Conservation (phyloP, 208 protist genomes). For the Cochliopodium minus region DNA sequence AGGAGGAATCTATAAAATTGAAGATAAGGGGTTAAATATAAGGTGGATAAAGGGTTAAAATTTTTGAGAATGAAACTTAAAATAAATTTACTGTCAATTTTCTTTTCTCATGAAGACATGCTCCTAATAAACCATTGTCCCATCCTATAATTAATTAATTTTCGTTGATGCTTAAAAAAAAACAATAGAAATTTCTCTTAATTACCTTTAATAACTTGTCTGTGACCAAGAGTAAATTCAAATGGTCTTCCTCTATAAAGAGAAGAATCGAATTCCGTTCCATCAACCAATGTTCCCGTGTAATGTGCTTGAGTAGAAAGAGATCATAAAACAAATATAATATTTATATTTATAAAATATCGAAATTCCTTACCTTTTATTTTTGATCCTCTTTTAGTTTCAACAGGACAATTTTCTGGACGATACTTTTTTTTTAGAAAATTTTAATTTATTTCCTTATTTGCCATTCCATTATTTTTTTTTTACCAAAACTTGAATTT, state of each 20-base stretch:
- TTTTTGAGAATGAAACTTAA: neutral
- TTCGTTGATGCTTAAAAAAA: neutral
- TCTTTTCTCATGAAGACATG: constrained; percentile 28
- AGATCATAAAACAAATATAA: too few relatives aligned
- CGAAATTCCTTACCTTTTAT: too few relatives aligned
- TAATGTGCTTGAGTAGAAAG: constrained; percentile 23
- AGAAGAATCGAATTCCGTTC: constrained; percentile 21
- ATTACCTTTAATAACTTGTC: constrained; percentile 23
- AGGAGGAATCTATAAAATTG: constrained; percentile 2
- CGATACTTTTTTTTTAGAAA: too few relatives aligned
- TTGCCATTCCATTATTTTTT: too few relatives aligned
- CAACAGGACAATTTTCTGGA: too few relatives aligned
- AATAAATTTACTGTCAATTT: constrained; percentile 26
- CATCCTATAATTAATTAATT: constrained; percentile 26
- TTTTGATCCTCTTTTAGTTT: too few relatives aligned
- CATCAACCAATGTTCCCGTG: constrained; percentile 17
- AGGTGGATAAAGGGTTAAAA: neutral
- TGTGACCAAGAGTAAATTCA: constrained; percentile 27
- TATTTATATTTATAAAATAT: too few relatives aligned
- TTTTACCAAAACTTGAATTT: too few relatives aligned
- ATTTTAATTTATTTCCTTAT: too few relatives aligned
- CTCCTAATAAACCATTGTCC: constrained; percentile 30
- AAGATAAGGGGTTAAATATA: neutral
- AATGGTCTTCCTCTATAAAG: constrained; percentile 22
- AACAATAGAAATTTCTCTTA: neutral